phyloP scores from a whole-genome alignment of 345 rosid species.

The Sisymbrium altissimum region DNA sequence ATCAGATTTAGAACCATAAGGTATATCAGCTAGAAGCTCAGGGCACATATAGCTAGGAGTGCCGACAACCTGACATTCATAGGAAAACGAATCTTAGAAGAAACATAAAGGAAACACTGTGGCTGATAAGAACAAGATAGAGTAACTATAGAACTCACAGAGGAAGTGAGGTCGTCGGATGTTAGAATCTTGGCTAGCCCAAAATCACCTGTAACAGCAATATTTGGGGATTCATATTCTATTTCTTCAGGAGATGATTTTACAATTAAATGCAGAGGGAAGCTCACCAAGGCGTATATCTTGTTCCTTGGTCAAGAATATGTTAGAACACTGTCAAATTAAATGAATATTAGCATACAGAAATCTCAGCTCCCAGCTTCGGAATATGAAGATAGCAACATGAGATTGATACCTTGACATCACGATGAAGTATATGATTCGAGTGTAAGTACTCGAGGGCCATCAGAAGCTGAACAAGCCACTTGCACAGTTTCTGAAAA shows the following conservation, averaged over 20 bases:
- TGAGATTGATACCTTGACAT: slow-evolving; percentile 66
- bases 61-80: slow-evolving; percentile 71
- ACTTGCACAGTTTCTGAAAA: slow-evolving; percentile 77
- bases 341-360: neutral
- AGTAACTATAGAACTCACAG: slow-evolving; percentile 46
- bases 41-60: slow-evolving; percentile 99
- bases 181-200: slow-evolving; percentile 90
- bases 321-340: slow-evolving; percentile 72
- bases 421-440: slow-evolving; percentile 88
- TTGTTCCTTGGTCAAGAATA: slow-evolving; percentile 77
- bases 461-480: slow-evolving; percentile 91
- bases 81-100: slow-evolving; percentile 9
- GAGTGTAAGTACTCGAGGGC: slow-evolving; percentile 86
- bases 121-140: neutral
- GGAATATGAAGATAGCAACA: neutral
- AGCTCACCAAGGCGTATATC: slow-evolving; percentile 80
- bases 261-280: neutral
- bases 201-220: slow-evolving; percentile 67
- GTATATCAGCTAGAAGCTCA: slow-evolving; percentile 94
- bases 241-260: slow-evolving; percentile 6
- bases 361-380: neutral
- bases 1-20: slow-evolving; percentile 87
- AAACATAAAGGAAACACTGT: neutral
- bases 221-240: neutral
- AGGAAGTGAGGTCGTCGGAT: slow-evolving; percentile 84